phyloP scores from a whole-genome alignment of 345 rosid species.

The Garcia nutans region DNA sequence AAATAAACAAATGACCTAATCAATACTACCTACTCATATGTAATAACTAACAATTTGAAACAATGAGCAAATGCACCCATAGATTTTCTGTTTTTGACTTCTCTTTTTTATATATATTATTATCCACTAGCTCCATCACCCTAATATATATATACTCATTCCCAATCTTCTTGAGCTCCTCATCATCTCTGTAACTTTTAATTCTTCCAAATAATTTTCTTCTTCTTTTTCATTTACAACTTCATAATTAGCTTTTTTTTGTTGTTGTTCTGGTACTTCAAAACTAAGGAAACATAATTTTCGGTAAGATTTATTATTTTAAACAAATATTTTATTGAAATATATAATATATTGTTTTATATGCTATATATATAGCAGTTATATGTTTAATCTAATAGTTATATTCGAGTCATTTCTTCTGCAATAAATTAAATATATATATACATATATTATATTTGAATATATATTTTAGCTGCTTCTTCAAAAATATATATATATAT shows the following conservation, averaged over 20 bases:
- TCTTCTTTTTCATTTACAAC: background rate
- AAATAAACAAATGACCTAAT: background rate
- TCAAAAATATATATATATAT: no score
- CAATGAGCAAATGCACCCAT: slow-evolving; percentile 39
- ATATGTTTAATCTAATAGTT: no score
- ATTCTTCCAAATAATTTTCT: background rate
- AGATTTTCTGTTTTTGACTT: slow-evolving; percentile 31
- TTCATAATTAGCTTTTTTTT: background rate
- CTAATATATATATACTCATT: background rate
- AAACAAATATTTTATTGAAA: no score
- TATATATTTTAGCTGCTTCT: no score
- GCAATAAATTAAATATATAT: no score
- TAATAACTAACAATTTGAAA: slow-evolving; percentile 13
- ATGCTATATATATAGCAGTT: no score
- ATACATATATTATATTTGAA: no score
- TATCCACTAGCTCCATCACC: background rate
- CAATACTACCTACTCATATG: slow-evolving; percentile 2
- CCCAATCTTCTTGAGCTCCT: background rate
- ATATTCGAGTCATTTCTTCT: no score
- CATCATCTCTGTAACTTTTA: background rate
- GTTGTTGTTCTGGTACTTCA: no score
- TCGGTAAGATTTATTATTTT: no score
- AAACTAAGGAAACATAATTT: no score
- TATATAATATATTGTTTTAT: no score
- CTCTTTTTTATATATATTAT: background rate